These are phyloP conservation scores for Aspergillus saccharolyticus DNA, from an alignment of 495 filamentous ascomycete species.

Conservation along the genomic window DNA sequence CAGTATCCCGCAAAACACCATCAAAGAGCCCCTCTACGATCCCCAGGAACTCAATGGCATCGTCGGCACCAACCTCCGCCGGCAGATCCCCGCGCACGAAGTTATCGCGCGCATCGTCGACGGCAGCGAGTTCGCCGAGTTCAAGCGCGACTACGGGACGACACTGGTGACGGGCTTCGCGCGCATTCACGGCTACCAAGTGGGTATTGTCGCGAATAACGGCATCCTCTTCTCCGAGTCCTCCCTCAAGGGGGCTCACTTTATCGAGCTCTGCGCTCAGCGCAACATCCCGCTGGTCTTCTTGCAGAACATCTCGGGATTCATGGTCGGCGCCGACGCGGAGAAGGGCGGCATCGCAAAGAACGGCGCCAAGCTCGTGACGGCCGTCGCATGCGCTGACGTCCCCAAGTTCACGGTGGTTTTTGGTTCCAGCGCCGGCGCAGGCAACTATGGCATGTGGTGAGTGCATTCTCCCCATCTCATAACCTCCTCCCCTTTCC, in stretches of 20 bases:
- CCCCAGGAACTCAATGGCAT: conserved; percentile 79
- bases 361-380: conserved; percentile 95
- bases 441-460: conserved; percentile 81
- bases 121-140: conserved; percentile 83
- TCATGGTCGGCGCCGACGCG: conserved; percentile 91
- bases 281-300: conserved; percentile 87
- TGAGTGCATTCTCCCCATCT: conserved; percentile 31
- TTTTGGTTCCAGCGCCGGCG: conserved; percentile 73
- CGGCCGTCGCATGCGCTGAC: conserved; percentile 88
- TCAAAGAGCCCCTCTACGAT: conserved; percentile 76
- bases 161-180: conserved; percentile 94
- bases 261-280: conserved; percentile 95
- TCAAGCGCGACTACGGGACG: conserved; percentile 87
- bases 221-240: conserved; percentile 94
- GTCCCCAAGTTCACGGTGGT: conserved; percentile 98
- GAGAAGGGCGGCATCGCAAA: conserved; percentile 93
- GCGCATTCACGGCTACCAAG: conserved; percentile 79
- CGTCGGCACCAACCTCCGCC: conserved; percentile 80
- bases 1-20: conserved; percentile 7
- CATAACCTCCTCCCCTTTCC: not conserved
- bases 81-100: conserved; percentile 78
- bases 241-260: conserved; percentile 91
- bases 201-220: conserved; percentile 95
- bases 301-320: conserved; percentile 92
- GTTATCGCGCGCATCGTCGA: conserved; percentile 94